A percentile compares a stretch with the other conserved stretches of the same genome.
phyloP scores from a whole-genome alignment of 495 filamentous ascomycete genomes.

The Penicillium taxi region DNA sequence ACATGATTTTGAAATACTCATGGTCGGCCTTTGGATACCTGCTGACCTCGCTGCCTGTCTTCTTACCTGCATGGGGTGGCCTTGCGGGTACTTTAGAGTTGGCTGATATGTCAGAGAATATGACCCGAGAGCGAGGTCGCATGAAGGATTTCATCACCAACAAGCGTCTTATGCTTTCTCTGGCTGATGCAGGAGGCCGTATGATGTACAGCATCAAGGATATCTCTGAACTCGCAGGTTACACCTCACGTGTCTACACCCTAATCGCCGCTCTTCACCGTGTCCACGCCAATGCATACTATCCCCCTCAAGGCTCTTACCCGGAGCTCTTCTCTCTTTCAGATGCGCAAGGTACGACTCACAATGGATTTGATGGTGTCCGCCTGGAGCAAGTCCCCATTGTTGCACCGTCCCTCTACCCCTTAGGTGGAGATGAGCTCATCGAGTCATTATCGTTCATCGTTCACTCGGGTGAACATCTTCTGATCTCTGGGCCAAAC shows the following conservation, averaged over 20 bases:
- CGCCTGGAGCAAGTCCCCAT: slow-evolving; percentile 90
- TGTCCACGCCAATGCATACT: slow-evolving; percentile 84
- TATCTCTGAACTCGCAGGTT: slow-evolving; percentile 89
- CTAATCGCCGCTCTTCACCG: slow-evolving; percentile 91
- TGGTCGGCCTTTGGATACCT: slow-evolving; percentile 98
- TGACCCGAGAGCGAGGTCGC: slow-evolving; percentile 64
- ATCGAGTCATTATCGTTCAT: slow-evolving; percentile 80
- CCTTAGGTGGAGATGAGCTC: slow-evolving; percentile 84
- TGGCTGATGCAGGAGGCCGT: slow-evolving; percentile 90
- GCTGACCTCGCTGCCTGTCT: slow-evolving; percentile 83
- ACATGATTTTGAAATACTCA: slow-evolving; percentile 95
- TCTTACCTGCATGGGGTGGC: slow-evolving; percentile 92
- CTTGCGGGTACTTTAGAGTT: slow-evolving; percentile 63
- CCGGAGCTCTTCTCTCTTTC: slow-evolving; percentile 80
- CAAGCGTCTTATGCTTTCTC: slow-evolving; percentile 94
- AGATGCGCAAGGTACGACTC: slow-evolving; percentile 85
- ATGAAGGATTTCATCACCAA: slow-evolving; percentile 99
- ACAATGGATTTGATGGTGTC: slow-evolving; percentile 90
- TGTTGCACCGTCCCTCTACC: slow-evolving; percentile 71
- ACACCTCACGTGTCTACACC: slow-evolving; percentile 92
- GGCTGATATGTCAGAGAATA: slow-evolving; percentile 30
- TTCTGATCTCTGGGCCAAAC: slow-evolving; percentile 91
- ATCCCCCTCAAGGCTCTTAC: slow-evolving; percentile 53
- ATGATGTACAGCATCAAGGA: slow-evolving; percentile 99
- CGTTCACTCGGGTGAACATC: slow-evolving; percentile 81